These are phyloP conservation scores for Cichorium intybus DNA, from an alignment of 140 eudicot species.

Conservation along the genomic window DNA sequence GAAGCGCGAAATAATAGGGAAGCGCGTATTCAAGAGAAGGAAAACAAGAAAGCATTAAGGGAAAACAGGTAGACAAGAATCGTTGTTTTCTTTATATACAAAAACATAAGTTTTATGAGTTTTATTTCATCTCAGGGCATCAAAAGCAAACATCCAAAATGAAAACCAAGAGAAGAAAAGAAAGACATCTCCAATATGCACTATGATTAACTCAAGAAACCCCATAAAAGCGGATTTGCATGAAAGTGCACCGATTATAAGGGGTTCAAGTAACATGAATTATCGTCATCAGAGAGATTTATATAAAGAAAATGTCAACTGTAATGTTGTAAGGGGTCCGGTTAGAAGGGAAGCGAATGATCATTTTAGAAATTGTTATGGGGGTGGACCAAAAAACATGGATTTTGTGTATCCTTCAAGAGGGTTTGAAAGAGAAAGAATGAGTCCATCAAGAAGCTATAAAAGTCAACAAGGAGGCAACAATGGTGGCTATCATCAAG, in stretches of 20 bases:
- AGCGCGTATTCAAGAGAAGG: constrained; percentile 62
- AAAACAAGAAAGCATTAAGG: constrained; percentile 38
- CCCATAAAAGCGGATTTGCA: background rate
- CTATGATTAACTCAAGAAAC: constrained; percentile 10
- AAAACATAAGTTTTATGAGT: background rate
- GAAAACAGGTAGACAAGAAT: constrained; percentile 34
- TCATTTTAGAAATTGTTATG: constrained; percentile 1
- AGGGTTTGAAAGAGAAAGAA: constrained; percentile 7
- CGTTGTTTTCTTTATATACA: no score
- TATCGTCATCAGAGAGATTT: background rate
- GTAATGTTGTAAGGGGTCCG: background rate
- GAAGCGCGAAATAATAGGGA: constrained; percentile 67
- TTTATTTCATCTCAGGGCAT: constrained; percentile 32
- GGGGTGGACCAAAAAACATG: background rate
- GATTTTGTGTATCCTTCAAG: constrained; percentile 10
- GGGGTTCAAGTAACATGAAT: background rate
- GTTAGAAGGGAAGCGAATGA: constrained; percentile 1
- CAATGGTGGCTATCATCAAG: constrained; percentile 4
- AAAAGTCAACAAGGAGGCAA: constrained; percentile 1
- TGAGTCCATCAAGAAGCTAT: background rate
- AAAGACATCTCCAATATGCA: constrained; percentile 12
- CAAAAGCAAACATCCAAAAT: constrained; percentile 32
- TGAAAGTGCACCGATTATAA: background rate
- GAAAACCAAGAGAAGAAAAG: constrained; percentile 17
- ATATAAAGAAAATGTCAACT: constrained; percentile 11